Evolutionary conservation across 208 protist genomes (phyloP).

Genomic region (Endotrypanum monterogeii): DNA sequence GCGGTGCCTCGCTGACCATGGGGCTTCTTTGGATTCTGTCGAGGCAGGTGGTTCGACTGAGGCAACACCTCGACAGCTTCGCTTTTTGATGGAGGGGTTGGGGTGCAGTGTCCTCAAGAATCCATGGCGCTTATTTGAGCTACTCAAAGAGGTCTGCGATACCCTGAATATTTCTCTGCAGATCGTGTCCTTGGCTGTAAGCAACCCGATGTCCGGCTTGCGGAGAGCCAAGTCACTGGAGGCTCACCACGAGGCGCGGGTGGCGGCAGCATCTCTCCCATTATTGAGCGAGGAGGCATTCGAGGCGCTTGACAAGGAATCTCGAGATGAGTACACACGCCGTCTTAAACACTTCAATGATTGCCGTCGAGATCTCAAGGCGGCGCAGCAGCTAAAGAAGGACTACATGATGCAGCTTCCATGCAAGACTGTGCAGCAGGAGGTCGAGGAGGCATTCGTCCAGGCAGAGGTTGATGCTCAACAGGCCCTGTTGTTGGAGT

Average conservation of each 20-base stretch:
- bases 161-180: conserved; percentile 37
- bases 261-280: conserved; percentile 42
- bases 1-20: conserved; percentile 5
- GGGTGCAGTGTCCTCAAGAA: conserved; percentile 56
- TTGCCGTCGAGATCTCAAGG: conserved; percentile 62
- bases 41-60: background rate
- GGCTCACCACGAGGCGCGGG: conserved; percentile 32
- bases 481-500: conserved; percentile 16
- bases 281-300: conserved; percentile 76
- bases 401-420: conserved; percentile 25
- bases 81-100: conserved; percentile 81
- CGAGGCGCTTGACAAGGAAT: conserved; percentile 48
- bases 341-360: conserved; percentile 82
- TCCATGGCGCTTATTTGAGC: conserved; percentile 45
- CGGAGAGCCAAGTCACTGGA: conserved; percentile 44
- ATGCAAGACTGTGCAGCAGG: conserved; percentile 20
- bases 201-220: conserved; percentile 60
- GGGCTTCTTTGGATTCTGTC: background rate
- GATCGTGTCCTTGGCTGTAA: conserved; percentile 67
- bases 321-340: conserved; percentile 71
- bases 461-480: conserved; percentile 23
- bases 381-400: conserved; percentile 26
- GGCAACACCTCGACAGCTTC: background rate
- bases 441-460: conserved; percentile 23
- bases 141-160: conserved; percentile 44